Percentiles rank a stretch among this genome's conserved stretches.
These are phyloP conservation scores for Ogataea pini DNA, from an alignment of 805 yeast genomes.

Conservation along the genomic window DNA sequence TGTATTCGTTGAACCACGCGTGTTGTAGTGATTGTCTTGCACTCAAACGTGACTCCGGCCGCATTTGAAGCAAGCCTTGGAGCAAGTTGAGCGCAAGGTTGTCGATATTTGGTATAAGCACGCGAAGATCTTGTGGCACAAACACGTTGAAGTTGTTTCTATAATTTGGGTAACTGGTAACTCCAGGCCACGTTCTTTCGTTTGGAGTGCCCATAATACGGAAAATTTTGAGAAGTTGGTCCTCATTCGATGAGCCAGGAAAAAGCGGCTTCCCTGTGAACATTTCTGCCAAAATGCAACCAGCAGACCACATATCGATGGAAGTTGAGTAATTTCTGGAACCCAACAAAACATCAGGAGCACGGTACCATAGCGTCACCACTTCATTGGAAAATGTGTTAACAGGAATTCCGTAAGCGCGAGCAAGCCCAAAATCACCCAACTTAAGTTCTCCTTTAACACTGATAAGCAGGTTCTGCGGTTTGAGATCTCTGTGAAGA, in stretches of 20 bases:
- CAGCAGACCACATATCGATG: constrained; percentile 98
- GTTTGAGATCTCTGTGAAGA: constrained; percentile 87
- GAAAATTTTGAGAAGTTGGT: constrained; percentile 88
- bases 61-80: constrained; percentile 57
- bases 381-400: constrained; percentile 97
- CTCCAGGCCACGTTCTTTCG: constrained; percentile 97
- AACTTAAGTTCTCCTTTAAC: constrained; percentile 87
- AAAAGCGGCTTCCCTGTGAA: constrained; percentile 96
- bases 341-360: constrained; percentile 95
- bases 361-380: constrained; percentile 96
- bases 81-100: constrained; percentile 67
- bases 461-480: constrained; percentile 89
- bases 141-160: constrained; percentile 80
- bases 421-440: constrained; percentile 95
- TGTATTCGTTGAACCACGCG: constrained; percentile 81
- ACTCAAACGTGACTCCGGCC: constrained; percentile 60
- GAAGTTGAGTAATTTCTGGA: constrained; percentile 95
- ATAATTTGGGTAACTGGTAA: constrained; percentile 84
- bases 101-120: constrained; percentile 68
- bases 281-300: constrained; percentile 98
- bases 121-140: constrained; percentile 82
- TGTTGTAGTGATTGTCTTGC: constrained; percentile 65
- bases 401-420: constrained; percentile 98
- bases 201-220: constrained; percentile 95
- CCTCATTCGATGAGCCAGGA: constrained; percentile 96